Percentiles rank a stretch among this genome's conserved stretches.
Evolutionary conservation across 108 stramenopile genomes (phyloP).

Genomic region (Skeletonema costatum): DNA sequence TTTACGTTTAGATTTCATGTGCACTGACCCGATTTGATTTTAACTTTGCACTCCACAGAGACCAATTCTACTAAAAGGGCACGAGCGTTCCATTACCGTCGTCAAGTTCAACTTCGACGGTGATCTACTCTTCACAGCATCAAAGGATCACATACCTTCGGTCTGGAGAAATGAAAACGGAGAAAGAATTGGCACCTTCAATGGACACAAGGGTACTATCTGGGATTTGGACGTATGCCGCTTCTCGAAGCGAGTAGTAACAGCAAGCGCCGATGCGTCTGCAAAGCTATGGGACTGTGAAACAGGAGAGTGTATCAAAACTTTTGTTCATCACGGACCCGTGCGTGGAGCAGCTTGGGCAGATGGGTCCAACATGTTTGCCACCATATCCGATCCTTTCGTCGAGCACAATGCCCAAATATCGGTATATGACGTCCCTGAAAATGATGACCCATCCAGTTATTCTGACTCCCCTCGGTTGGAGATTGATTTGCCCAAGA

Average conservation of each 20-base stretch:
- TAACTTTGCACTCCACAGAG: conserved; percentile 40
- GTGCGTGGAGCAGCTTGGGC: conserved; percentile 92
- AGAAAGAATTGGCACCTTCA: conserved; percentile 95
- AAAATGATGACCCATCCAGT: conserved; percentile 55
- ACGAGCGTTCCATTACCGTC: conserved; percentile 97
- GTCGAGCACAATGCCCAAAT: conserved; percentile 92
- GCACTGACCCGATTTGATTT: not conserved
- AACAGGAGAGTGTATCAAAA: conserved; percentile 87
- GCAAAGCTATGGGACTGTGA: conserved; percentile 91
- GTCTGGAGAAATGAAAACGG: conserved; percentile 95
- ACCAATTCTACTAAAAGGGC: conserved; percentile 98
- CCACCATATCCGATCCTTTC: conserved; percentile 96
- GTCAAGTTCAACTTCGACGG: conserved; percentile 97
- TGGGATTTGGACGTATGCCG: conserved; percentile 95
- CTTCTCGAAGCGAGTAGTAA: conserved; percentile 77
- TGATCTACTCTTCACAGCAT: conserved; percentile 95
- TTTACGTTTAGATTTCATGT: not conserved
- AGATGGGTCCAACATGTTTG: conserved; percentile 93
- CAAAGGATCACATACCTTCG: conserved; percentile 91
- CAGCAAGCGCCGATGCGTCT: conserved; percentile 85
- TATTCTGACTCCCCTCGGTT: conserved; percentile 60
- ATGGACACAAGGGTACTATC: conserved; percentile 96
- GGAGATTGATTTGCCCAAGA: conserved; percentile 89
- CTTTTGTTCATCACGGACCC: conserved; percentile 91
- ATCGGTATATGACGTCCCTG: conserved; percentile 86